These are phyloP conservation scores for Collybiopsis confluens DNA, from an alignment of 768 basidiomycete genomes.

Conservation along the genomic window DNA sequence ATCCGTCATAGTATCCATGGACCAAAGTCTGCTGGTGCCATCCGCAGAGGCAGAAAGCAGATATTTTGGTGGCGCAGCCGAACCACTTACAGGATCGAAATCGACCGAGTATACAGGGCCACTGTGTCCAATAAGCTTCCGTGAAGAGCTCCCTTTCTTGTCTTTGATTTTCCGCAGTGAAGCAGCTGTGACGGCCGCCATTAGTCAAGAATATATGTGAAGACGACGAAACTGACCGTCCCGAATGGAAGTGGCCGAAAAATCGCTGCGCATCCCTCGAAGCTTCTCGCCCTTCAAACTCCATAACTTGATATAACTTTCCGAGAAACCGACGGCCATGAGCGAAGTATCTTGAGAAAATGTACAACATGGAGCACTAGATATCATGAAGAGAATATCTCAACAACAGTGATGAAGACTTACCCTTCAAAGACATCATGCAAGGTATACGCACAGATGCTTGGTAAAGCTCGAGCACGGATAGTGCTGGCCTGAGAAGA, in stretches of 20 bases:
- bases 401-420: slow-evolving; percentile 21
- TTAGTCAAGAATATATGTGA: slow-evolving; percentile 1
- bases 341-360: slow-evolving; percentile 91
- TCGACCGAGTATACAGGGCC: slow-evolving; percentile 93
- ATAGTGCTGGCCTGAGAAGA: slow-evolving; percentile 53
- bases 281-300: slow-evolving; percentile 90
- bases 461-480: slow-evolving; percentile 75
- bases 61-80: slow-evolving; percentile 79
- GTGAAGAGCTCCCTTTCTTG: slow-evolving; percentile 77
- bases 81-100: slow-evolving; percentile 89
- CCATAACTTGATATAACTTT: slow-evolving; percentile 95
- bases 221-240: slow-evolving; percentile 52
- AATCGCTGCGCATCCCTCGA: slow-evolving; percentile 72
- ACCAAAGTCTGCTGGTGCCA: slow-evolving; percentile 89
- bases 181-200: slow-evolving; percentile 41
- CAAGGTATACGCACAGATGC: slow-evolving; percentile 91
- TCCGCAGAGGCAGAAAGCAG: slow-evolving; percentile 93
- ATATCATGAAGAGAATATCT: neutral
- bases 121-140: slow-evolving; percentile 96
- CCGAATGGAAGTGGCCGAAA: slow-evolving; percentile 57
- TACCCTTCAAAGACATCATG: slow-evolving; percentile 96
- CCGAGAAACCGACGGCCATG: slow-evolving; percentile 92
- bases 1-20: slow-evolving; percentile 90
- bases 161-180: slow-evolving; percentile 67
- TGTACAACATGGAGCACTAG: slow-evolving; percentile 62